Conservation (phyloP, 805 yeast species). For the Cyberlindnera xylosilytica region DNA sequence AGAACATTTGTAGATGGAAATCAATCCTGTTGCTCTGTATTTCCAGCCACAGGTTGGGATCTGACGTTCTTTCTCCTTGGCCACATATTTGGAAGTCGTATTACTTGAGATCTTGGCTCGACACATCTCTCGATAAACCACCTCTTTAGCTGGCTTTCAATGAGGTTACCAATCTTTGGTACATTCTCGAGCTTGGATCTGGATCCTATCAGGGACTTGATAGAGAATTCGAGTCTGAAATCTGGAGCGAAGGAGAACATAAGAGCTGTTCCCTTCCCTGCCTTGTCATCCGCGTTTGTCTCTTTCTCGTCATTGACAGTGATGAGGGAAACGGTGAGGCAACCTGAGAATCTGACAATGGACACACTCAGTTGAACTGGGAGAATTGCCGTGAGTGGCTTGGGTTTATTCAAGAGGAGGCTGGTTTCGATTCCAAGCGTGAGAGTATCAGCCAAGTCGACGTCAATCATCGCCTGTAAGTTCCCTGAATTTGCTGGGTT, state of each 20-base stretch:
- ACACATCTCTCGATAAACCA: constrained; percentile 95
- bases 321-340: constrained; percentile 65
- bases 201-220: constrained; percentile 89
- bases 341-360: constrained; percentile 86
- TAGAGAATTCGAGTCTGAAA: constrained; percentile 81
- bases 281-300: constrained; percentile 6
- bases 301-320: constrained; percentile 20
- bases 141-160: constrained; percentile 75
- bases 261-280: constrained; percentile 59
- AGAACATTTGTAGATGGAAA: background rate
- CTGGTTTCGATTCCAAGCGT: constrained; percentile 84
- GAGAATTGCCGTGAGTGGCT: constrained; percentile 77
- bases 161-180: constrained; percentile 82
- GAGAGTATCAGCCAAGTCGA: constrained; percentile 81
- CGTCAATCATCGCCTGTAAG: constrained; percentile 86
- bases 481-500: constrained; percentile 45
- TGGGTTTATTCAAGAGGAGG: constrained; percentile 75
- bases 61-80: constrained; percentile 62
- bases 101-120: constrained; percentile 87
- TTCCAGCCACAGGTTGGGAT: constrained; percentile 28
- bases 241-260: constrained; percentile 92
- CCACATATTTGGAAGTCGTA: constrained; percentile 85
- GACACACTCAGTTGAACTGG: constrained; percentile 87
- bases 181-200: constrained; percentile 88
- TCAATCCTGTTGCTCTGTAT: constrained; percentile 18